Evolutionary conservation across 208 protist genomes (phyloP), one percentile per base, ranked within the genome.

Genomic region (Trypanosoma conorhini): DNA sequence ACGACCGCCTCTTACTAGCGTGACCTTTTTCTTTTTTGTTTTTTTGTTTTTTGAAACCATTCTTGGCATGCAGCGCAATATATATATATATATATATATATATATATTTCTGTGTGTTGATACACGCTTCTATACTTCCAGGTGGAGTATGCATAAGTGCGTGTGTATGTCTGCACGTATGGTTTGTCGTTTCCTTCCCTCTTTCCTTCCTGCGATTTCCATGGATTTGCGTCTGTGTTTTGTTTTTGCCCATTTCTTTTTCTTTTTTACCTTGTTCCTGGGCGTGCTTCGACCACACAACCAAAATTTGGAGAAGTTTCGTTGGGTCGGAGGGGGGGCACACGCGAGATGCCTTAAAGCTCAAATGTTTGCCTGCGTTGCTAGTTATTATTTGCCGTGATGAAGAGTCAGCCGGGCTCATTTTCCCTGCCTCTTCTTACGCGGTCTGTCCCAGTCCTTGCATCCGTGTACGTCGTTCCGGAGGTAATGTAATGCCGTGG

Each of bases 1-100:
- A 46, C 42, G 1, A 46, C 42, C 13, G 15, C 42, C 42, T 19
- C 42, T 3, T 46, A 46, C 9, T 46, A 12, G 42, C 8, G 42
- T 19, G 33, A 38, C 33, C 42, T 13, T 1, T 13, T 46, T 46
- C 1, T 19, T 46, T 10, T 3, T 19, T 3, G 42, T n/a, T n/a
- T n/a, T n/a, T 13, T 46, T 46, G 8, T 19, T 46, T 10, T 3
- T 19, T 3, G 42, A 46, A 19, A 3, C 17, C 42, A 46, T 46
- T 46, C 17, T 3, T 21, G 42, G 9, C 42, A 46, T 46, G 42
- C 42, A 62, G 44, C 21, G 5, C 2, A n/a, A 3, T 46, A 19
- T 62, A 62, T 62, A 62, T 62, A 62, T 54, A 69, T 28, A n/a
- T 51, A 28, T 68, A 59, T 57, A 21, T 60, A 59, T n/a, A n/a